These are phyloP conservation scores for Zelonia costaricensis DNA, from an alignment of 208 protist genomes.

Conservation along the genomic window DNA sequence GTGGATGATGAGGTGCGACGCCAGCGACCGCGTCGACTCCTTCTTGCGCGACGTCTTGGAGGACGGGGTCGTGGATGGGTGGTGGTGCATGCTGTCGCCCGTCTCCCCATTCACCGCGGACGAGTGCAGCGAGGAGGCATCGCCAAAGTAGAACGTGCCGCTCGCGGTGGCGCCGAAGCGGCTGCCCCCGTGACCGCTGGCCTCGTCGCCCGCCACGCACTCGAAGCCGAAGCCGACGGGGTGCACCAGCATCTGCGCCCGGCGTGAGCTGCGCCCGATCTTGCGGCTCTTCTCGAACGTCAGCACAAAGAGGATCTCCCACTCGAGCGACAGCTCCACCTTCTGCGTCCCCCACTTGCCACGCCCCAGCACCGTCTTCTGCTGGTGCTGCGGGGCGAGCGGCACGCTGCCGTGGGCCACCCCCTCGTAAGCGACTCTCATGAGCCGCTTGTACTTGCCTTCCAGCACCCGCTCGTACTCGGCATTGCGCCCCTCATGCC, in stretches of 20 bases:
- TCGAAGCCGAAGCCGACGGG: constrained; percentile 65
- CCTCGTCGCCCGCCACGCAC: constrained; percentile 36
- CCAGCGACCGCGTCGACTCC: constrained; percentile 15
- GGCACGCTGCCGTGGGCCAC: constrained; percentile 50
- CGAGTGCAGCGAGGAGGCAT: constrained; percentile 19
- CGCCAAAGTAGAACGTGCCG: background rate
- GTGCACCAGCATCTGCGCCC: constrained; percentile 74
- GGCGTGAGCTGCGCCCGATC: constrained; percentile 41
- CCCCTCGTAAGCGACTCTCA: constrained; percentile 76
- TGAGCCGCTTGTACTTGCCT: constrained; percentile 57
- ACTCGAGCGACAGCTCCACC: constrained; percentile 79
- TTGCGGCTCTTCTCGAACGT: constrained; percentile 65
- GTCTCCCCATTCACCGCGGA: constrained; percentile 21
- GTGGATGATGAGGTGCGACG: constrained; percentile 40
- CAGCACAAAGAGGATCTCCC: constrained; percentile 78
- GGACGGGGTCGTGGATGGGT: constrained; percentile 1
- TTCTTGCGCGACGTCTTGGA: constrained; percentile 15
- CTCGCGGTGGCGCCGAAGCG: background rate
- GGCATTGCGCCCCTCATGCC: background rate
- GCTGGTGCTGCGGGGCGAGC: constrained; percentile 55
- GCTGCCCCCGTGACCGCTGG: too few species aligned
- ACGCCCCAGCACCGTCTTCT: constrained; percentile 50
- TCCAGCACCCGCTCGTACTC: constrained; percentile 53
- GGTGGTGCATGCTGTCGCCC: constrained; percentile 14
- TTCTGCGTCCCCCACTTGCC: constrained; percentile 69